Conservation (phyloP, 495 filamentous ascomycete genomes). For the Cercophora scortea region DNA sequence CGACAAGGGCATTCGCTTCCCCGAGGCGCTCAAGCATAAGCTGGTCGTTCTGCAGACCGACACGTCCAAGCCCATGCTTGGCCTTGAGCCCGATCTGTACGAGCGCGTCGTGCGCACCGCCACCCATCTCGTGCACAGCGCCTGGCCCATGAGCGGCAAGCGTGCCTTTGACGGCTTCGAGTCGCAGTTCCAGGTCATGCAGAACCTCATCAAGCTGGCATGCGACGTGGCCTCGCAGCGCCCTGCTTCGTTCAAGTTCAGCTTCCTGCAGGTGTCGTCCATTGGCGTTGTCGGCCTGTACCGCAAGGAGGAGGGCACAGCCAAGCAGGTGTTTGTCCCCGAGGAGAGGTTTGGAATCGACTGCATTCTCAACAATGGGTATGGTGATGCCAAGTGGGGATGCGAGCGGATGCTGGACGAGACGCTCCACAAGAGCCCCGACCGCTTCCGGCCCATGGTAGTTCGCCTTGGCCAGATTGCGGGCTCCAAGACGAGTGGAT, state of each 20-base stretch:
- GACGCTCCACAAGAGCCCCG: constrained; percentile 36
- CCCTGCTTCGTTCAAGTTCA: constrained; percentile 15
- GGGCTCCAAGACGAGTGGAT: constrained; percentile 39
- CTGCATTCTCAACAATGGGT: constrained; percentile 20
- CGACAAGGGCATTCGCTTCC: background rate
- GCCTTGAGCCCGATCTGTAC: background rate
- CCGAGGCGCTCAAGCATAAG: background rate
- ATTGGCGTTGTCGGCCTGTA: constrained; percentile 42
- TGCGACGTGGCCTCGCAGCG: constrained; percentile 17
- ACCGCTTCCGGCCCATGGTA: constrained; percentile 34
- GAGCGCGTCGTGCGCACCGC: background rate
- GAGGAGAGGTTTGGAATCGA: constrained; percentile 25
- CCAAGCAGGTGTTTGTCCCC: constrained; percentile 15
- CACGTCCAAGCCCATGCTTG: background rate
- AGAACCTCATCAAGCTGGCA: constrained; percentile 40
- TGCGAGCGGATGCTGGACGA: constrained; percentile 44
- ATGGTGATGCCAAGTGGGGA: constrained; percentile 42
- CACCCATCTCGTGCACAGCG: background rate
- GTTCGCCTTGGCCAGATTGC: constrained; percentile 43
- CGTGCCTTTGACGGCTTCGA: constrained; percentile 37
- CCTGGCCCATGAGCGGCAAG: constrained; percentile 48
- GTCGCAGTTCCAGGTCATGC: constrained; percentile 41
- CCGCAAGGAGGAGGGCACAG: constrained; percentile 16
- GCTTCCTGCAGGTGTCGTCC: constrained; percentile 50
- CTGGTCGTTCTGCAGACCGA: background rate